phyloP scores from a whole-genome alignment of 495 filamentous ascomycete genomes.

The Elasticomyces elasticus region DNA sequence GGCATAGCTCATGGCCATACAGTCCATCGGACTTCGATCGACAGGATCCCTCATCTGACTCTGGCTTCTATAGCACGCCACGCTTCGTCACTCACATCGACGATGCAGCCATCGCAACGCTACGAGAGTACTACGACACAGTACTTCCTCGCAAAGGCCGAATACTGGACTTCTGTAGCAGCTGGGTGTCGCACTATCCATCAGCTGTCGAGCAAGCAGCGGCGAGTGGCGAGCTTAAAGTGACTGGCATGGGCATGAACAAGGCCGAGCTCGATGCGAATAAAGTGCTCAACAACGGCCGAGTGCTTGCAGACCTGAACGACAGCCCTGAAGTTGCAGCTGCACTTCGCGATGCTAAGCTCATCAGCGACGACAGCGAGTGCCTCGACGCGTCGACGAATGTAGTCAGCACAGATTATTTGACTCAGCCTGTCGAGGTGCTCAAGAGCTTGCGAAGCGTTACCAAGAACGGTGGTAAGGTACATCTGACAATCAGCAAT shows the following conservation, averaged over 20 bases:
- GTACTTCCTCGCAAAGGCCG: conserved; percentile 24
- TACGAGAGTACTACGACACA: conserved; percentile 32
- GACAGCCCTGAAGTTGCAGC: conserved; percentile 21
- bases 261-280: conserved; percentile 33
- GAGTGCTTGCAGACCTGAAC: conserved; percentile 34
- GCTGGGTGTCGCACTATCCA: conserved; percentile 38
- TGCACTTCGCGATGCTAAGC: conserved; percentile 8
- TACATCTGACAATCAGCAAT: conserved; percentile 40
- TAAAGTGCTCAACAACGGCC: conserved; percentile 23
- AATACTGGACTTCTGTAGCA: conserved; percentile 38
- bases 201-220: conserved; percentile 24
- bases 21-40: conserved; percentile 28
- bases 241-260: conserved; percentile 39
- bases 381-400: conserved; percentile 33
- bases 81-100: conserved; percentile 43
- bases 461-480: conserved; percentile 28
- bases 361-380: neutral
- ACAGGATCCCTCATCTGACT: conserved; percentile 31
- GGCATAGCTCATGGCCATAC: conserved; percentile 30
- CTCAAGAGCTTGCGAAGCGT: conserved; percentile 26
- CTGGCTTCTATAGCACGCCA: conserved; percentile 34
- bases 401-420: conserved; percentile 39
- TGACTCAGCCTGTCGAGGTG: conserved; percentile 33
- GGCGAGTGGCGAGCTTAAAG: conserved; percentile 43
- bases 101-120: conserved; percentile 33